These are phyloP conservation scores for Penicillium corylophilum DNA, from an alignment of 2,329 filamentous ascomycete species.

Conservation along the genomic window DNA sequence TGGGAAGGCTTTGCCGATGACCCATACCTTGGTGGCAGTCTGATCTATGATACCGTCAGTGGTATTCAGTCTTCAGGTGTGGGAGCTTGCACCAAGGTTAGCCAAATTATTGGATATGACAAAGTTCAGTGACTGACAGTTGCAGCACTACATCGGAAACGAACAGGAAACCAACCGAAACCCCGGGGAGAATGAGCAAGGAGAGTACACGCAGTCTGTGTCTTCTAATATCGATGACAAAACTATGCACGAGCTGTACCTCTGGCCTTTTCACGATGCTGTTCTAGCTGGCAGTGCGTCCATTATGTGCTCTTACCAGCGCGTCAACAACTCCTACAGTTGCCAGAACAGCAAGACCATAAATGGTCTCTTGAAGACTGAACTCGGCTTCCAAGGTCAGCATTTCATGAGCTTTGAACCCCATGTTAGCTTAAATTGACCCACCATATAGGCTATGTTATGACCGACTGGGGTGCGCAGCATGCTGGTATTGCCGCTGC, in stretches of 20 bases:
- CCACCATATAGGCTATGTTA: constrained; percentile 63
- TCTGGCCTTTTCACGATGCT: constrained; percentile 65
- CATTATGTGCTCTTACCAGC: constrained; percentile 60
- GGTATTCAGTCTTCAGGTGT: constrained; percentile 48
- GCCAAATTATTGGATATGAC: background rate
- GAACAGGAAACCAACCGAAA: constrained; percentile 54
- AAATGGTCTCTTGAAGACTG: constrained; percentile 74
- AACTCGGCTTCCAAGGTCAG: constrained; percentile 66
- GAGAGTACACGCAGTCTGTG: constrained; percentile 39
- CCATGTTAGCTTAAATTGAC: constrained; percentile 31
- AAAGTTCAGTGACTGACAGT: background rate
- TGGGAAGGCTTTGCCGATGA: constrained; percentile 53
- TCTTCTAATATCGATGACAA: constrained; percentile 65
- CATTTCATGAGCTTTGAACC: background rate
- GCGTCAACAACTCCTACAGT: constrained; percentile 74
- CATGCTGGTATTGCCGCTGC: constrained; percentile 49
- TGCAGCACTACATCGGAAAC: constrained; percentile 59
- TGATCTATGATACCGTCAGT: constrained; percentile 44
- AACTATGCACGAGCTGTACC: constrained; percentile 64
- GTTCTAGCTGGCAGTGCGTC: constrained; percentile 57
- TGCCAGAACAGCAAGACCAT: constrained; percentile 77
- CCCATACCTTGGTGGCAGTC: constrained; percentile 48
- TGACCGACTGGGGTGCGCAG: constrained; percentile 76
- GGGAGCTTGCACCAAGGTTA: constrained; percentile 37
- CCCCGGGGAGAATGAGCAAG: constrained; percentile 6